Evolutionary conservation across 768 basidiomycete species (phyloP).

Genomic region (Phaeolepiota aurea): DNA sequence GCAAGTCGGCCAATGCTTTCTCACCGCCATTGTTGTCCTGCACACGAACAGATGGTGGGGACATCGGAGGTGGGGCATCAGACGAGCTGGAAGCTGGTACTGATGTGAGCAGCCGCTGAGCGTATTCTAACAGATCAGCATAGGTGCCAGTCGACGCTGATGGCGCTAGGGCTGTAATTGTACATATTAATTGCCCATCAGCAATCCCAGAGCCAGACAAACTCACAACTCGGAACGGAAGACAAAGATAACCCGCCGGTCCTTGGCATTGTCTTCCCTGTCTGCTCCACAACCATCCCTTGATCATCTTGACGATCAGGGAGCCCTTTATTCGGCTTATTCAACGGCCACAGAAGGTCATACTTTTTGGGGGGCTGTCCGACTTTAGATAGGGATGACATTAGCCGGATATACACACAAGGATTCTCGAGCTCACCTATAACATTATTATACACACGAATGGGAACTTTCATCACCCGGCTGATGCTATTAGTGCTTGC

Average conservation of each 20-base stretch:
- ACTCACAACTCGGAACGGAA: background rate
- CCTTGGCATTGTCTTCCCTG: slow-evolving; percentile 8
- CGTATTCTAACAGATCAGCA: slow-evolving; percentile 46
- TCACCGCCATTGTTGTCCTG: slow-evolving; percentile 3
- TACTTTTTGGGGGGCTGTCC: slow-evolving; percentile 56
- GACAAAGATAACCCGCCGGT: too few relatives aligned
- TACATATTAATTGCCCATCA: too few relatives aligned
- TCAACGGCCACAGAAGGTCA: slow-evolving; percentile 78
- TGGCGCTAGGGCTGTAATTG: slow-evolving; percentile 1
- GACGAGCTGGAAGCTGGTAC: slow-evolving; percentile 23
- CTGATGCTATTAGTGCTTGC: slow-evolving; percentile 44
- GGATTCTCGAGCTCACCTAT: slow-evolving; percentile 47
- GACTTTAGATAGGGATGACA: slow-evolving; percentile 24
- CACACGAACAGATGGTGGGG: background rate
- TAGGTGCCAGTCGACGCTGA: slow-evolving; percentile 18
- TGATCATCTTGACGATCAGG: slow-evolving; percentile 15
- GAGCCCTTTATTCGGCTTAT: slow-evolving; percentile 19
- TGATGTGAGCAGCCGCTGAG: slow-evolving; percentile 37
- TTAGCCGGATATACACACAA: slow-evolving; percentile 3
- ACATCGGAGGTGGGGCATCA: background rate
- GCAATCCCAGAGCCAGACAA: too few relatives aligned
- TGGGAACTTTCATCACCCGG: slow-evolving; percentile 84
- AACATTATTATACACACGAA: slow-evolving; percentile 86
- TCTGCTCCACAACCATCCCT: slow-evolving; percentile 29
- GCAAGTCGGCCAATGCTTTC: slow-evolving; percentile 13